Conservation (phyloP, 1,284 basidiomycete species). For the Heterobasidion annosum region DNA sequence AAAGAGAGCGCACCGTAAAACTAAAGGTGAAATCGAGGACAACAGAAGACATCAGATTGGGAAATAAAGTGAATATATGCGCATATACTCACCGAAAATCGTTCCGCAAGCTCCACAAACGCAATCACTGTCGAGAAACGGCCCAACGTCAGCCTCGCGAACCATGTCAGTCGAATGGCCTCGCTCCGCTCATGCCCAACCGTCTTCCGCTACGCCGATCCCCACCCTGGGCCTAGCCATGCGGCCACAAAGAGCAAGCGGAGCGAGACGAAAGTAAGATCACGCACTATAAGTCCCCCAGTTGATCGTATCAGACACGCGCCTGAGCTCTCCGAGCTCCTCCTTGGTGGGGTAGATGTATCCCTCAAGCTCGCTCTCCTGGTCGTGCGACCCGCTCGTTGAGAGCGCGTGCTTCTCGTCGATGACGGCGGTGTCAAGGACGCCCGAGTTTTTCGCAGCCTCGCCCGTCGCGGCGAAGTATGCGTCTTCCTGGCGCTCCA, state of each 20-base stretch:
- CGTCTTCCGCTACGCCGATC: too few relatives aligned
- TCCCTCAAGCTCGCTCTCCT: conserved; percentile 29
- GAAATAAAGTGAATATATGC: background rate
- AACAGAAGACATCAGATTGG: background rate
- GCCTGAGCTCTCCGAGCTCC: conserved; percentile 50
- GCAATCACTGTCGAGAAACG: conserved; percentile 46
- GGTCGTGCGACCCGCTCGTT: conserved; percentile 13
- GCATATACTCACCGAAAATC: conserved; percentile 53
- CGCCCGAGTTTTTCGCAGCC: conserved; percentile 12
- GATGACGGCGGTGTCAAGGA: conserved; percentile 8
- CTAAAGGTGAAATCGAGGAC: conserved; percentile 15
- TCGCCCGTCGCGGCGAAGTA: conserved; percentile 21
- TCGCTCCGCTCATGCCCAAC: background rate
- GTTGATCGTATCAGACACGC: conserved; percentile 53
- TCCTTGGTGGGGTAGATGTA: conserved; percentile 64
- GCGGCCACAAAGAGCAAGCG: background rate
- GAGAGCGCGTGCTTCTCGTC: conserved; percentile 18
- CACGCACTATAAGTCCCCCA: conserved; percentile 58
- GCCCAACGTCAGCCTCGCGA: background rate
- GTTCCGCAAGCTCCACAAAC: conserved; percentile 62
- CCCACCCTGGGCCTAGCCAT: too few relatives aligned
- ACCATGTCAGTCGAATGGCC: background rate
- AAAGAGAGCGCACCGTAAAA: conserved; percentile 21
- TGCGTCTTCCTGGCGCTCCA: conserved; percentile 20
- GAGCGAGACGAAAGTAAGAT: conserved; percentile 4